phyloP scores from a whole-genome alignment of 2,329 filamentous ascomycete genomes.

The Metarhizium sp. region DNA sequence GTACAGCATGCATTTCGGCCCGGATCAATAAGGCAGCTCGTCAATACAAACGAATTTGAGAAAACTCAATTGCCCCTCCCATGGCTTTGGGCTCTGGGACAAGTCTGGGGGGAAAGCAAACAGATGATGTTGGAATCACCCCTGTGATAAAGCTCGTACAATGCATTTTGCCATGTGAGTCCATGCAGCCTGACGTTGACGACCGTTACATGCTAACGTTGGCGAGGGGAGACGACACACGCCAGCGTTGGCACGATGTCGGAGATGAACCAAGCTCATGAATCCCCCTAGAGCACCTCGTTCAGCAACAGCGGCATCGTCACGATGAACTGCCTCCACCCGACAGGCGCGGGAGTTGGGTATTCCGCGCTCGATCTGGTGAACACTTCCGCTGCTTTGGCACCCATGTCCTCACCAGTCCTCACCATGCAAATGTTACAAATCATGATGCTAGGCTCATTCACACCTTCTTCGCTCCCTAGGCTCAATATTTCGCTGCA shows the following conservation, averaged over 20 bases:
- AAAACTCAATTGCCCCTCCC: neutral
- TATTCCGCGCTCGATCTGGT: neutral
- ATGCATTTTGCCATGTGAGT: neutral
- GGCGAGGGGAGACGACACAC: neutral
- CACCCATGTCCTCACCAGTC: neutral
- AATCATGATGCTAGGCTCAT: neutral
- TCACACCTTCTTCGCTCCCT: neutral
- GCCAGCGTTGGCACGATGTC: neutral
- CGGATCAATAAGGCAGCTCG: too few species aligned
- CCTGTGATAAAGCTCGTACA: neutral
- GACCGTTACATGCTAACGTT: neutral
- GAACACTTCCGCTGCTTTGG: neutral
- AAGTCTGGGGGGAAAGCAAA: neutral
- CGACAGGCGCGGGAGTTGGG: neutral
- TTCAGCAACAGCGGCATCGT: neutral
- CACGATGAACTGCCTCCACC: neutral
- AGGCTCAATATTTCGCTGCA: neutral
- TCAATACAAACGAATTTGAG: neutral
- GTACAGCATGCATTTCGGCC: too few species aligned
- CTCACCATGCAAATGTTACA: neutral
- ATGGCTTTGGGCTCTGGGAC: neutral
- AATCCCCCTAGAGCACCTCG: neutral
- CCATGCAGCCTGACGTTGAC: neutral
- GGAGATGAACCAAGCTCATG: neutral
- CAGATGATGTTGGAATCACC: neutral